Evolutionary conservation across 345 rosid species (phyloP).

Genomic region (Acer campestre): DNA sequence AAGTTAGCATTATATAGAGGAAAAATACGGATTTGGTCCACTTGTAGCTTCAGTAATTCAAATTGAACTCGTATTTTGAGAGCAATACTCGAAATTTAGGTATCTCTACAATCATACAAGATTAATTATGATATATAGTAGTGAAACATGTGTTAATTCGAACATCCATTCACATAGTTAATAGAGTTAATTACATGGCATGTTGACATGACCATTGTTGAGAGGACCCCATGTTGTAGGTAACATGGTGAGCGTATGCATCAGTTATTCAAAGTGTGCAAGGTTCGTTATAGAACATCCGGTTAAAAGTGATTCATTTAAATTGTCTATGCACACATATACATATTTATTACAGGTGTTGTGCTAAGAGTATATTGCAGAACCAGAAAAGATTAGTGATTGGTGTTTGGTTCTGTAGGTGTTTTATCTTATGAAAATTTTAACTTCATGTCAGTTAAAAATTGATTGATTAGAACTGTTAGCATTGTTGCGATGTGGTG

Average conservation of each 20-base stretch:
- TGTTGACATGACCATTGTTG: background rate
- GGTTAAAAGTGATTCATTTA: background rate
- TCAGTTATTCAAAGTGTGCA: background rate
- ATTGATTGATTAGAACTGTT: background rate
- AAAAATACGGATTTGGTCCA: background rate
- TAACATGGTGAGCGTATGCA: background rate
- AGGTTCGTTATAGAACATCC: background rate
- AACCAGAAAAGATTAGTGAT: background rate
- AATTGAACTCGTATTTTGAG: background rate
- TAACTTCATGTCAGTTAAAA: background rate
- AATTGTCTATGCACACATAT: background rate
- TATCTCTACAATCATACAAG: background rate
- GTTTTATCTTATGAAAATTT: background rate
- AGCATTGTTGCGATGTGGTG: background rate
- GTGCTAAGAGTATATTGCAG: background rate
- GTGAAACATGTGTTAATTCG: background rate
- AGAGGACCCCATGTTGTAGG: background rate
- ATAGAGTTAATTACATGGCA: background rate
- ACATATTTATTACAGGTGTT: too few species aligned
- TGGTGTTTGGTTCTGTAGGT: background rate
- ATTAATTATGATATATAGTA: too few species aligned
- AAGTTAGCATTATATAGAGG: background rate
- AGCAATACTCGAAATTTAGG: background rate
- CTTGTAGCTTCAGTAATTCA: background rate
- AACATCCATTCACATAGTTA: background rate